Percentiles rank a stretch among this genome's conserved stretches.
phyloP scores from a whole-genome alignment of 768 basidiomycete genomes.

The Leccinum variicolor region DNA sequence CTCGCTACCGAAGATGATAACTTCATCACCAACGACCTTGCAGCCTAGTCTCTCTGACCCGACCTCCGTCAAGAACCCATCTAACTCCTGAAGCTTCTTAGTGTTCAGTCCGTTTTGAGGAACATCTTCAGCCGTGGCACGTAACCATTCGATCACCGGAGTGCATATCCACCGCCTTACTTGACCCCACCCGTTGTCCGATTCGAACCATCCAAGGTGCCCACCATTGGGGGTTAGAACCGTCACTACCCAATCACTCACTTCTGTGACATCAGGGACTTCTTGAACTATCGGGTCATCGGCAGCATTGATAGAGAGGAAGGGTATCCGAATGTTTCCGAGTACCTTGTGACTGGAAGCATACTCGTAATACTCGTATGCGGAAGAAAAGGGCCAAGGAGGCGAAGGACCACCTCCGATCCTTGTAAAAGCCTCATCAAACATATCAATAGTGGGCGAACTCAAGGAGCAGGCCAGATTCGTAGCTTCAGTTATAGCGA shows the following conservation, averaged over 20 bases:
- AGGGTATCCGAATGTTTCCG: slow-evolving; percentile 61
- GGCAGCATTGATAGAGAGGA: slow-evolving; percentile 68
- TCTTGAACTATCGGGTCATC: slow-evolving; percentile 75
- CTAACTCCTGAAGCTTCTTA: slow-evolving; percentile 42
- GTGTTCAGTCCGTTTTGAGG: slow-evolving; percentile 33
- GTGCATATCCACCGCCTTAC: slow-evolving; percentile 60
- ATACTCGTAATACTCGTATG: slow-evolving; percentile 46
- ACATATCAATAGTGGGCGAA: slow-evolving; percentile 51
- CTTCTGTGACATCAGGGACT: slow-evolving; percentile 54
- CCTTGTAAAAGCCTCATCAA: slow-evolving; percentile 64
- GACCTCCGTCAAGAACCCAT: slow-evolving; percentile 61
- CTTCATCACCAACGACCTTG: slow-evolving; percentile 52
- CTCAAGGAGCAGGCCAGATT: slow-evolving; percentile 44
- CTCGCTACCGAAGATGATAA: slow-evolving; percentile 49
- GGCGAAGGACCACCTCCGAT: slow-evolving; percentile 67
- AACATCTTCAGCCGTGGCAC: slow-evolving; percentile 52
- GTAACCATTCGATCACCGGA: slow-evolving; percentile 73
- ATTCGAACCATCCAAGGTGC: slow-evolving; percentile 83
- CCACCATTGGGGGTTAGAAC: slow-evolving; percentile 64
- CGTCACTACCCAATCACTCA: slow-evolving; percentile 54
- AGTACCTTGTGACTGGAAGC: slow-evolving; percentile 62
- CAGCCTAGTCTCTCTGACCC: slow-evolving; percentile 56
- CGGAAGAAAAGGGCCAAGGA: slow-evolving; percentile 45
- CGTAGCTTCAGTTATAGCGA: slow-evolving; percentile 47
- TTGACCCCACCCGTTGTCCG: slow-evolving; percentile 33